Evolutionary conservation across 495 filamentous ascomycete species (phyloP), one percentile per base, ranked within the genome.

Genomic region (Penicillium cataractarum): DNA sequence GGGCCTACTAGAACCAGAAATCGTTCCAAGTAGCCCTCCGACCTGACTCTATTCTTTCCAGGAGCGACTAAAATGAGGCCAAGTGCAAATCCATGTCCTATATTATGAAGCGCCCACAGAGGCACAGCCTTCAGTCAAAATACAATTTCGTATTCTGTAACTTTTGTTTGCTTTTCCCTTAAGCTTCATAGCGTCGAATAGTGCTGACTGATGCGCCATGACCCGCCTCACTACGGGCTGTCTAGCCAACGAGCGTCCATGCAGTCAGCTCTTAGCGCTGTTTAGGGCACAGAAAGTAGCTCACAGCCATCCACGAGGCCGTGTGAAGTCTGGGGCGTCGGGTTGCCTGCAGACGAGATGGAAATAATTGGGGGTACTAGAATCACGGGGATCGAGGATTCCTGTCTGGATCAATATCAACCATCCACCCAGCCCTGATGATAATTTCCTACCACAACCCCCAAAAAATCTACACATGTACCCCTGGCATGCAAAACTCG

Each of bases 401-500:
- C 44, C 10, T 27, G 24, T 26, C 13, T 2, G 35, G 22, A 0
- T 9, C 17, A 12, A 27, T 17, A 46, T 27, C 22, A 49, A 8
- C 12, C 7, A 7, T 2, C 17, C 46, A 6, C 42, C 24, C 24
- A 27, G 12, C 24, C 10, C 12, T 12, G 3, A 29, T 27, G 6
- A 6, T 19, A 12, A 44, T 39, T 17, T 15, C 24, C 27, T 9
- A 17, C 15, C 22, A 44, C 15, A 44, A 44, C 40, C 40, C 21
- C 10, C n/a, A n/a, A 27, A 49, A 49, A 17, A 1, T 6, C 46
- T 17, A 49, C 15, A 53, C 1, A 64, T 64, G 62, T 64, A 57
- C 54, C 57, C 62, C 24, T 64, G 62, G 62, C 51, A 64, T 19
- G 24, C 50, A 15, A 22, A 22, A 13, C 52, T 64, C 9, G 50